These are phyloP conservation scores for Beauveria brongniartii DNA, from an alignment of 2,329 filamentous ascomycete genomes.

Conservation along the genomic window DNA sequence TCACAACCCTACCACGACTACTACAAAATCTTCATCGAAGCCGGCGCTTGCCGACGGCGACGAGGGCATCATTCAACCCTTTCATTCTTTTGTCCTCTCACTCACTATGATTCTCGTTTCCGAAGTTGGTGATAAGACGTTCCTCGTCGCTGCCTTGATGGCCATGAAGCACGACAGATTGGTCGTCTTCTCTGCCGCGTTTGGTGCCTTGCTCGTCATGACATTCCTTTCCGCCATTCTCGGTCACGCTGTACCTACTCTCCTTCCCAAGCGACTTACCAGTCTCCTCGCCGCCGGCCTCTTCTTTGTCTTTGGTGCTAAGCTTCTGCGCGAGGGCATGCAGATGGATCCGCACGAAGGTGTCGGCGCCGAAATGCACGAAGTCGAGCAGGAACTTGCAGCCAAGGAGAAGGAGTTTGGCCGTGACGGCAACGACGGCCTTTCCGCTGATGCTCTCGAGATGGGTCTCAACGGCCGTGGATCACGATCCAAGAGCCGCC, in stretches of 20 bases:
- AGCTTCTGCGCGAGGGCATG: slow-evolving; percentile 77
- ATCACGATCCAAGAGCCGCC: slow-evolving; percentile 63
- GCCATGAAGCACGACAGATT: slow-evolving; percentile 96
- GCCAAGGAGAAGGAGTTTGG: slow-evolving; percentile 80
- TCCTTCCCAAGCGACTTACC: slow-evolving; percentile 86
- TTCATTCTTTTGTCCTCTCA: slow-evolving; percentile 85
- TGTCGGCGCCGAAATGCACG: slow-evolving; percentile 93
- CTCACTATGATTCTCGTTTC: slow-evolving; percentile 97
- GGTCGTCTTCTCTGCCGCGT: slow-evolving; percentile 92
- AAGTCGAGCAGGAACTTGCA: slow-evolving; percentile 87
- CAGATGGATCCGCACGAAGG: slow-evolving; percentile 85
- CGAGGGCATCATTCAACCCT: slow-evolving; percentile 63
- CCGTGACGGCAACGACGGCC: slow-evolving; percentile 52
- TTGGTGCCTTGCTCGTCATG: slow-evolving; percentile 85
- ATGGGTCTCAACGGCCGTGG: slow-evolving; percentile 66
- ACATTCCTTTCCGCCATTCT: slow-evolving; percentile 88
- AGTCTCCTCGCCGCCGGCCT: slow-evolving; percentile 77
- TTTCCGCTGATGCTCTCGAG: slow-evolving; percentile 72
- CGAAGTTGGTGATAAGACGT: slow-evolving; percentile 97
- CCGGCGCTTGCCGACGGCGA: slow-evolving; percentile 24
- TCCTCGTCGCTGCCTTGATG: slow-evolving; percentile 94
- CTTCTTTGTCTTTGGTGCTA: slow-evolving; percentile 83
- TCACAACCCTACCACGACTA: slow-evolving; percentile 22
- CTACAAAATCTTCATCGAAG: slow-evolving; percentile 17
- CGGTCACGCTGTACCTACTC: slow-evolving; percentile 81